Evolutionary conservation across 768 basidiomycete genomes (phyloP).

Genomic region (Termitomyces sp.): DNA sequence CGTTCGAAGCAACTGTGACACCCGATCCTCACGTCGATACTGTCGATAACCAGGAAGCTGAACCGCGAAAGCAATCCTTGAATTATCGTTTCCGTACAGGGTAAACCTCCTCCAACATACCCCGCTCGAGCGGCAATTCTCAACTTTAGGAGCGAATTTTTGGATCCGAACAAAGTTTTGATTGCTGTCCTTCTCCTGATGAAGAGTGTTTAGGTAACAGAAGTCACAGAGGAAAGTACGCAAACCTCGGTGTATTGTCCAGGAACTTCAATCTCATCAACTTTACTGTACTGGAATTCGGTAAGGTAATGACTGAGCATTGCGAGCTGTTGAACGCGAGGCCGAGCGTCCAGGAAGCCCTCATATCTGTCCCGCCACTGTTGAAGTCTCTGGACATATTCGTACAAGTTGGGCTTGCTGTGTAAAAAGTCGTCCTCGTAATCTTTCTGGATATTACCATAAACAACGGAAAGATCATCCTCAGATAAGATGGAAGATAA

Average conservation of each 20-base stretch:
- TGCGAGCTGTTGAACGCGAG: slow-evolving; percentile 82
- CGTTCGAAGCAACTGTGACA: slow-evolving; percentile 90
- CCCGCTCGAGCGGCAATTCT: slow-evolving; percentile 84
- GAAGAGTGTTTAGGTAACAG: slow-evolving; percentile 4
- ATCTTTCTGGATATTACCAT: slow-evolving; percentile 52
- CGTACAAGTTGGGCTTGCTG: slow-evolving; percentile 73
- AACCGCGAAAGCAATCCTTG: slow-evolving; percentile 85
- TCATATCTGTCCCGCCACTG: slow-evolving; percentile 93
- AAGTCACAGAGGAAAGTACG: not conserved
- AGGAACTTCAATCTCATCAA: slow-evolving; percentile 97
- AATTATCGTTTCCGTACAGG: slow-evolving; percentile 87
- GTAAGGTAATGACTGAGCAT: slow-evolving; percentile 88
- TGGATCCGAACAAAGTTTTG: slow-evolving; percentile 88
- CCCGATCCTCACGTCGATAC: slow-evolving; percentile 87
- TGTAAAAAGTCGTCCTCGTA: slow-evolving; percentile 90
- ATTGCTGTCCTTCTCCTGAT: slow-evolving; percentile 90
- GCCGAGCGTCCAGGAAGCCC: slow-evolving; percentile 73
- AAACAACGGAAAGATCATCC: not conserved
- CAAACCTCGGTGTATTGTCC: slow-evolving; percentile 96
- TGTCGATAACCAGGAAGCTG: slow-evolving; percentile 85
- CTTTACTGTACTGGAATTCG: slow-evolving; percentile 96
- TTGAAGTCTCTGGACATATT: slow-evolving; percentile 89
- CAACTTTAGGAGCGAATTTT: slow-evolving; percentile 87
- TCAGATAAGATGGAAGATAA: not conserved
- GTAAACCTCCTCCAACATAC: slow-evolving; percentile 88